Evolutionary conservation across 2,329 filamentous ascomycete species (phyloP).

Genomic region (Fusarium nodosum): DNA sequence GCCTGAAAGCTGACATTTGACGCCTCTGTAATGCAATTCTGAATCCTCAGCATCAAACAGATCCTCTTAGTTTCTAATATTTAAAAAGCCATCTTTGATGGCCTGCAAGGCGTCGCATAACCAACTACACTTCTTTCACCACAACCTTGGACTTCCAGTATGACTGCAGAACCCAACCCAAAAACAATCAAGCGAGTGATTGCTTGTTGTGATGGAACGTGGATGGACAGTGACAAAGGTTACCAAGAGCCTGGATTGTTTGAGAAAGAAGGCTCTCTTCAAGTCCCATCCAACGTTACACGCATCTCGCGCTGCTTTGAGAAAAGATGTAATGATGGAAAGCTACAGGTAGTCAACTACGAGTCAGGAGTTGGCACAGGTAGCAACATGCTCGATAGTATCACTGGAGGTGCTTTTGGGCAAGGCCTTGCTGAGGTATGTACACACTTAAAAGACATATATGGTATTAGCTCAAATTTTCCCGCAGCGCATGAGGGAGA

Average conservation of each 20-base stretch:
- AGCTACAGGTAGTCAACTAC: constrained; percentile 71
- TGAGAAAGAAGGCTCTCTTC: constrained; percentile 57
- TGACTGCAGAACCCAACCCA: constrained; percentile 15
- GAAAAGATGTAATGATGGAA: constrained; percentile 64
- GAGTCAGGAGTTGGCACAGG: constrained; percentile 72
- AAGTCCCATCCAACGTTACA: constrained; percentile 71
- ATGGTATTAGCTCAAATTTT: constrained; percentile 11
- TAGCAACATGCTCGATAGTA: constrained; percentile 61
- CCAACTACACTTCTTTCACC: not conserved
- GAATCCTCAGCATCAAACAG: not conserved
- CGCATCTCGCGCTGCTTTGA: constrained; percentile 70
- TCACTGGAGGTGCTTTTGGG: constrained; percentile 69
- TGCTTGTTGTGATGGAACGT: constrained; percentile 67
- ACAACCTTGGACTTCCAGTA: not conserved
- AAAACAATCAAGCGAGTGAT: constrained; percentile 61
- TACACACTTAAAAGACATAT: not conserved
- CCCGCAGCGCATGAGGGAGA: constrained; percentile 67
- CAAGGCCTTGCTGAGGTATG: constrained; percentile 66
- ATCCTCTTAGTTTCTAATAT: not conserved
- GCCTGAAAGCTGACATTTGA: constrained; percentile 21
- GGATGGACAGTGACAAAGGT: constrained; percentile 67
- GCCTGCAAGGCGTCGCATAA: not conserved
- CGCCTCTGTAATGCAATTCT: constrained; percentile 16
- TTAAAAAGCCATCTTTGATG: not conserved
- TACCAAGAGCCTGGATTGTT: constrained; percentile 58